Evolutionary conservation across 495 filamentous ascomycete genomes (phyloP), one percentile per base, ranked within the genome.

Genomic region (Aspergillus cavernicola): DNA sequence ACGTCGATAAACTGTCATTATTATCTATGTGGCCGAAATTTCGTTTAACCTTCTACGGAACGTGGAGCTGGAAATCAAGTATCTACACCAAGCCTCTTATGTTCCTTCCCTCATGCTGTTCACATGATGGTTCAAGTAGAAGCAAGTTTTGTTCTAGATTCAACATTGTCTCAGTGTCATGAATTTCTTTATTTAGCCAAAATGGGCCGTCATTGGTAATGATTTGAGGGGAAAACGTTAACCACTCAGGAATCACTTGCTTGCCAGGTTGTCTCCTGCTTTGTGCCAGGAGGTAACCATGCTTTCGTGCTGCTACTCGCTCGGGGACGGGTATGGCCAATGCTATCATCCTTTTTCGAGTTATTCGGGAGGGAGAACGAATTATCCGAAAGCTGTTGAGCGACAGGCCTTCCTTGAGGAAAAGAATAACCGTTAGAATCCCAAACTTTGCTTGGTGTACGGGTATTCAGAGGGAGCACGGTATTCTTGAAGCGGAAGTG

Each of bases 241-340:
- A 13, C 41, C 23, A 43, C 53, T 61, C 19, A 62, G 38, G 71
- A 64, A 44, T 80, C 86, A 43, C 71, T 75, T n/a, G 67, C 64
- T 41, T 80, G 78, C 90, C 90, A 93, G 0, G 87, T 92, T 47
- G 89, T 84, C 58, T 95, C 87, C 64, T 90, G 85, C 50, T 79
- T 88, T 35, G 87, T 90, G 3, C 89, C 87, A 4, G 81, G 82
- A 11, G 86, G 80, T 13, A 90, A 63, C 85, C 86, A 90, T 32
- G 74, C 60, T 9, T 66, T 73, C 32, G 78, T 73, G 58, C 76
- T 80, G 65, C 83, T 88, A 35, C 53, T 64, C 20, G 78, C 80
- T 62, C 85, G 76, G 38, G 77, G 68, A 55, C 80, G 70, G 16
- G 75, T 71, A 23, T 68, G 72, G 12, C 71, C 71, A 11, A 58